Percentiles rank a stretch among this genome's conserved stretches.
These are phyloP conservation scores for Triadica sebifera DNA, from an alignment of 345 rosid species.

Conservation along the genomic window DNA sequence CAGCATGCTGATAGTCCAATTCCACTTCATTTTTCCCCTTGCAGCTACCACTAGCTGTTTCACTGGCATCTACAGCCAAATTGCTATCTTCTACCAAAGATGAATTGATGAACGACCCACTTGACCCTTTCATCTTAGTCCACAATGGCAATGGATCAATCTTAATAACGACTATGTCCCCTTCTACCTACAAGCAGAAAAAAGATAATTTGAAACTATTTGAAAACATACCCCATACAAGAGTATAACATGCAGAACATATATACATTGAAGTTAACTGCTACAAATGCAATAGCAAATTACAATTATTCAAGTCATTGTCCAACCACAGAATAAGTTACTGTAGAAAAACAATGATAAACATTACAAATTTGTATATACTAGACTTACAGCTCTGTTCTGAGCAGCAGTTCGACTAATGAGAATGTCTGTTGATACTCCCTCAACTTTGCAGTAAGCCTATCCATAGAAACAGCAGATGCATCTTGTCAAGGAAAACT, in stretches of 20 bases:
- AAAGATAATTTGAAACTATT: conserved; percentile 9
- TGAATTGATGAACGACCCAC: conserved; percentile 33
- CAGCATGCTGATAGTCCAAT: conserved; percentile 22
- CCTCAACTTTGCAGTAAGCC: conserved; percentile 98
- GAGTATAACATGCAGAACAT: background rate
- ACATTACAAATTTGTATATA: background rate
- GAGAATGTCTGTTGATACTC: conserved; percentile 72
- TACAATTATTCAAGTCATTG: background rate
- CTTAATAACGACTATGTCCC: conserved; percentile 67
- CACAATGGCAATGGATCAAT: conserved; percentile 62
- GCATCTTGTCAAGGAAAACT: conserved; percentile 4
- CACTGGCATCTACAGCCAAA: conserved; percentile 30
- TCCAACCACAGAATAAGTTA: background rate
- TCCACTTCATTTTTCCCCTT: conserved; percentile 36
- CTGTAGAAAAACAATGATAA: background rate
- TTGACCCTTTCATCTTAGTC: conserved; percentile 83
- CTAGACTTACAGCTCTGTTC: conserved; percentile 83
- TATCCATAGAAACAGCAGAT: conserved; percentile 20
- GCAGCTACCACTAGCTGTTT: conserved; percentile 18
- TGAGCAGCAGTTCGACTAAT: conserved; percentile 64
- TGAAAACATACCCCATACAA: conserved; percentile 1
- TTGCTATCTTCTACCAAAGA: conserved; percentile 33
- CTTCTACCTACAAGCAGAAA: conserved; percentile 56
- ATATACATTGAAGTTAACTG: background rate
- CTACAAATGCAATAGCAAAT: background rate